Percentiles rank a stretch among this genome's conserved stretches.
phyloP scores from a whole-genome alignment of 2,329 filamentous ascomycete species.

The Colletotrichum sp. region DNA sequence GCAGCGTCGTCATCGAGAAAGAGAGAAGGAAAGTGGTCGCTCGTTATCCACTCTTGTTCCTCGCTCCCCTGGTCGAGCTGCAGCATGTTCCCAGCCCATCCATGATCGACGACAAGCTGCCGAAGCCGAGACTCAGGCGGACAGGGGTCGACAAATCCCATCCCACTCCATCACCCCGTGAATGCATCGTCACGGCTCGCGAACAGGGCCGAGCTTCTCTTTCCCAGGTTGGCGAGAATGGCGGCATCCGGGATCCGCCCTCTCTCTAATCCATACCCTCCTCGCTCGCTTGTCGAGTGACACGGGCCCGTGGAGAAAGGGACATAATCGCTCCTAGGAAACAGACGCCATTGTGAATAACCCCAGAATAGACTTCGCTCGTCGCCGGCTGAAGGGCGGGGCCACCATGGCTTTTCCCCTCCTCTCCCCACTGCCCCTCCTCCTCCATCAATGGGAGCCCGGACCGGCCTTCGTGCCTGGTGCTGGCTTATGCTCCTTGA shows the following conservation, averaged over 20 bases:
- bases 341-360: neutral
- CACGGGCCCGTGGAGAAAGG: neutral
- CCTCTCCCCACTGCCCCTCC: neutral
- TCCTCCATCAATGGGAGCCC: neutral
- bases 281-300: neutral
- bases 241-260: neutral
- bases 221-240: neutral
- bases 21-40: neutral
- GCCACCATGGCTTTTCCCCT: neutral
- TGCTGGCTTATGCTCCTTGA: constrained; percentile 7
- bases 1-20: neutral
- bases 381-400: neutral
- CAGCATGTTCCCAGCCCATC: neutral
- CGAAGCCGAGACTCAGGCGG: constrained; percentile 6
- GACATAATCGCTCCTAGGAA: neutral
- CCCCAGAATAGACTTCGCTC: neutral
- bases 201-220: neutral
- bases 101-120: constrained; percentile 10
- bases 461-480: neutral
- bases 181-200: neutral
- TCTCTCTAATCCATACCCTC: neutral
- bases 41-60: neutral
- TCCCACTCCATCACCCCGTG: neutral
- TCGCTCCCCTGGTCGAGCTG: neutral
- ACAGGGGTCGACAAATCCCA: neutral